Evolutionary conservation across 352 stramenopile genomes (phyloP).

Genomic region (Phytophthora pinifolia): DNA sequence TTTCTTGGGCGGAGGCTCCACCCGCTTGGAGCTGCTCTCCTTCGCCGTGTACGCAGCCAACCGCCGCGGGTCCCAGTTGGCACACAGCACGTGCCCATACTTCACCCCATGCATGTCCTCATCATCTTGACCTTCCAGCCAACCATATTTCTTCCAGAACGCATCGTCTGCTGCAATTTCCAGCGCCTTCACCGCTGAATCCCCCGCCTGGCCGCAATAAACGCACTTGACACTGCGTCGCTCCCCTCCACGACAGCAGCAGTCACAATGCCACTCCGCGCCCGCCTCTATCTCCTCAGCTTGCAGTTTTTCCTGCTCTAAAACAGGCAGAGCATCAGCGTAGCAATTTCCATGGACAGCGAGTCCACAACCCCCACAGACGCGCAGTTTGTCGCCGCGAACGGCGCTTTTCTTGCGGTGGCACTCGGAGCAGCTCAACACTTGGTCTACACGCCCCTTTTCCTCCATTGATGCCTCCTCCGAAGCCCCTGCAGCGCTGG

Average conservation of each 20-base stretch:
- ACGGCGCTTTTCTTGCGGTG: constrained; percentile 5
- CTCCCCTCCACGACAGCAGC: constrained; percentile 30
- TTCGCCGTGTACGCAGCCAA: constrained; percentile 28
- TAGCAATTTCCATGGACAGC: constrained; percentile 45
- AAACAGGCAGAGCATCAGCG: constrained; percentile 1
- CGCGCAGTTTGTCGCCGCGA: constrained; percentile 14
- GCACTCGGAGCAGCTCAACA: constrained; percentile 23
- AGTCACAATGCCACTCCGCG: constrained; percentile 44
- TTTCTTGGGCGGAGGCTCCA: constrained; percentile 20
- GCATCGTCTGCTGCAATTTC: constrained; percentile 18
- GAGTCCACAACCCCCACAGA: constrained; percentile 37
- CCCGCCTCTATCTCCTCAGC: not conserved
- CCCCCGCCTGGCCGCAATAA: constrained; percentile 41
- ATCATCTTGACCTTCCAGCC: constrained; percentile 3
- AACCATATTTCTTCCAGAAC: constrained; percentile 22
- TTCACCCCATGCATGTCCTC: not conserved
- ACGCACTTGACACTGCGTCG: constrained; percentile 26
- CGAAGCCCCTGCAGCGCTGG: not conserved
- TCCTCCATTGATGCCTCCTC: constrained; percentile 2
- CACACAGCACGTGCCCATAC: constrained; percentile 52
- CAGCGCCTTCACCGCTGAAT: constrained; percentile 31
- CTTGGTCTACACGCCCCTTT: not conserved
- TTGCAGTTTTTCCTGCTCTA: not conserved
- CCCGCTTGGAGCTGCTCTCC: constrained; percentile 24
- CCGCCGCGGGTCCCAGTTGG: constrained; percentile 46